Conservation (phyloP, 371 early-diverging fungal genomes). For the Apophysomyces ossiformis region DNA sequence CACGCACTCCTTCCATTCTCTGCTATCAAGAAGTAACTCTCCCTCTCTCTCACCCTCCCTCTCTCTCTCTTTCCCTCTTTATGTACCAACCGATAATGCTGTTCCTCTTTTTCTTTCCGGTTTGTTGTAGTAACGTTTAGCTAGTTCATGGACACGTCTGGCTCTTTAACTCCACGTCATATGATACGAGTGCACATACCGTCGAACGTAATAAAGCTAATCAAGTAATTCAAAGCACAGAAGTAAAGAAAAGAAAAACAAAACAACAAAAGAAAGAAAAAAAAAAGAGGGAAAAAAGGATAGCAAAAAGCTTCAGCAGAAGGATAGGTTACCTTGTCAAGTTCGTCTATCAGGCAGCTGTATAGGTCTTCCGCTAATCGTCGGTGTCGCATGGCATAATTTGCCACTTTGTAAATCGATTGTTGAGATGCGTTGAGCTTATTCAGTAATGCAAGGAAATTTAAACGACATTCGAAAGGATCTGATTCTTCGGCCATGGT, state of each 20-base stretch:
- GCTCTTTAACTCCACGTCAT: background rate
- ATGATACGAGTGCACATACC: background rate
- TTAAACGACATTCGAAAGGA: slow-evolving; percentile 77
- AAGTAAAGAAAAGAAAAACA: slow-evolving; percentile 14
- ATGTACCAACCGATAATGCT: slow-evolving; percentile 1
- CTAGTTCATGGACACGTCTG: background rate
- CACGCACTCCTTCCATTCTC: background rate
- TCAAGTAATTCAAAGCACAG: slow-evolving; percentile 3
- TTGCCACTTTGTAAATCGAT: slow-evolving; percentile 72
- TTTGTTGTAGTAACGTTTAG: background rate
- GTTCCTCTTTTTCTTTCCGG: background rate
- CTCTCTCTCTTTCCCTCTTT: background rate
- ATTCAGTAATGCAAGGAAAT: slow-evolving; percentile 64
- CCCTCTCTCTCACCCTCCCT: background rate
- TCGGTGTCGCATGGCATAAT: slow-evolving; percentile 69
- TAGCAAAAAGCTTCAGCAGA: slow-evolving; percentile 14
- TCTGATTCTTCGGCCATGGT: slow-evolving; percentile 62
- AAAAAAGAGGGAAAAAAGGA: background rate
- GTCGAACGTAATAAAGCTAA: background rate
- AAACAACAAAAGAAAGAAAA: slow-evolving; percentile 10
- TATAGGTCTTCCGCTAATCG: slow-evolving; percentile 75
- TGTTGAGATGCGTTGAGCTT: slow-evolving; percentile 80
- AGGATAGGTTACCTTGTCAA: slow-evolving; percentile 62
- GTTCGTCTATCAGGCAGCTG: slow-evolving; percentile 74
- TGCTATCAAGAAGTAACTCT: background rate